Evolutionary conservation across 331 rosid species (phyloP), one percentile per base, ranked within the genome.

Genomic region (Saraca asoca): DNA sequence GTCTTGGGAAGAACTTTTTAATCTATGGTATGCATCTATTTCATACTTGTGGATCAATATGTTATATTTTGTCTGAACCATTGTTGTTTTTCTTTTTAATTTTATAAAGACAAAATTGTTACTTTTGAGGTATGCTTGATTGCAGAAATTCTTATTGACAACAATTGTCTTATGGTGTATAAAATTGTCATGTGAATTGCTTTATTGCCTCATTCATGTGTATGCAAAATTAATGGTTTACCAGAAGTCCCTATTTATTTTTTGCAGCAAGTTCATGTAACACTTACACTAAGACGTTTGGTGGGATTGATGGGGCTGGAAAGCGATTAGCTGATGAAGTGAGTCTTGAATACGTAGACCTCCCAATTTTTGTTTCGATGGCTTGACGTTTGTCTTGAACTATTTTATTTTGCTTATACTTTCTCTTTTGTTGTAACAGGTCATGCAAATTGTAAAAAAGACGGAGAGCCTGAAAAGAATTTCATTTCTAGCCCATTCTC

Each of bases 281-380:
- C 79, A 66, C 84, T 12, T 90, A 73, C 66, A 84, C 91, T 0
- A 93, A 86, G 83, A 90, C 98, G 13, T 93, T 93, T 71, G 38
- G 82, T 51, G 98, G 98, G 73, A 90, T 93, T 81, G 91, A 88
- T 68, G 97, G 95, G 72, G 98, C 98, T 63, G 98, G 98, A 55
- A 86, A 88, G 62, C 85, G 96, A 62, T 80, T 90, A 76, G 97
- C 98, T 15, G 96, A 86, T 58, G 98, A 93, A 82, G 98, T 93
- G 82, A 84, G 88, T 74, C 42, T 70, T 46, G 9, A 61, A 24
- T 24, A 70, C 62, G 41, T 71, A 35, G 34, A 72, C 66, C 58
- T 45, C 77, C 66, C 54, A 38, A 17, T 65, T 24, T 24, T 24
- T 24, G 31, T 24, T 24, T 24, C 3, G 31, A 24, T 24, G 31